Base-by-base conservation (phyloP, 768 basidiomycete species). In the Lactarius pseudohatsudake region DNA sequence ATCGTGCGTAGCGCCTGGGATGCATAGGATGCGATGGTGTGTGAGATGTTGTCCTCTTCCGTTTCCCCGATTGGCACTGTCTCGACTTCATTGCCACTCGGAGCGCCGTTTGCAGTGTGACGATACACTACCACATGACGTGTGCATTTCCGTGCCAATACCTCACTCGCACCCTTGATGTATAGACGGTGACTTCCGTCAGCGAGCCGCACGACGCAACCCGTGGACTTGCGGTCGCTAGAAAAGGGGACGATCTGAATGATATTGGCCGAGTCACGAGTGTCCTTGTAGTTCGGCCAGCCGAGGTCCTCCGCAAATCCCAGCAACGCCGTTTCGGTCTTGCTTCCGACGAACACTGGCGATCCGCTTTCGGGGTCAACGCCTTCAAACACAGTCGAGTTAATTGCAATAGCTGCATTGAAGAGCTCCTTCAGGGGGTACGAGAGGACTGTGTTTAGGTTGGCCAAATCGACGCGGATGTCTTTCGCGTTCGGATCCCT, bases 11-110 rank as follows among this genome's bases (percentile, higher is more conserved):
- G 86, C 16, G 88, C 91, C 79, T 98, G 96, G 76, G 96, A 96
- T 72, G 96, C 95, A 75, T 99, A 98, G 78, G 97, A 96, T 71
- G 96, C 96, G 77, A 96, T 98, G 15, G 96, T 97, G 57, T 91
- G 85, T 30, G 83, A 84, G 75, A 98, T 93, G 74, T 98, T 98
- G 73, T 90, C 89, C 66, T 81, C 80, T 16, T 88, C 86, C 20
- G 87, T 78, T 13, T 84, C 79, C 71, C 86, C 86, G 64, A 97
- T 93, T 1, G 76, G 75, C 65, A 74, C 77, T 2, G 85, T 86
- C 74, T 88, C 82, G 53, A 95, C 76, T 15, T 69, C 73, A 34
- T 71, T 70, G 13, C 64, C 56, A 20, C 64, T 61, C 1, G 74
- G 75, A 32, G 71, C 68, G 0, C 73, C 70, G 22, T 71, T 59